Percentiles rank a stretch among this genome's conserved stretches.
phyloP scores from a whole-genome alignment of 768 basidiomycete genomes.

The Gautieria morchelliformis region DNA sequence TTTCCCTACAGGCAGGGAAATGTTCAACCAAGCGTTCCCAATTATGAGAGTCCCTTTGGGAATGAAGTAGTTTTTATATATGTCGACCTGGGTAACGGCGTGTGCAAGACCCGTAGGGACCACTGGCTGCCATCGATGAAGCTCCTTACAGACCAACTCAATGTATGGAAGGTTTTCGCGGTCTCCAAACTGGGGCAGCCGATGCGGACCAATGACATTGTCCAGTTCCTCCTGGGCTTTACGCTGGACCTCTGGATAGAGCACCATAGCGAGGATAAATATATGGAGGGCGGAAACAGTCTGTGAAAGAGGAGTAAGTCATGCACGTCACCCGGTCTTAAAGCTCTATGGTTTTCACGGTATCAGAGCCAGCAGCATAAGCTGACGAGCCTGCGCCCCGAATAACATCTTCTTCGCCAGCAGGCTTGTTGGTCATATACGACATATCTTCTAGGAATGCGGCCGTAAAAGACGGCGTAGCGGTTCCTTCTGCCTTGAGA shows the following conservation, averaged over 20 bases:
- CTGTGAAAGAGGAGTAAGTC: not conserved
- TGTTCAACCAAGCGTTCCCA: not conserved
- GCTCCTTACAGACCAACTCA: constrained; percentile 6
- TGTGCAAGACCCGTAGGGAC: constrained; percentile 7
- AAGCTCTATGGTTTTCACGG: not conserved
- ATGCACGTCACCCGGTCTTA: not conserved
- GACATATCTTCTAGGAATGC: not conserved
- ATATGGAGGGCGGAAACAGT: constrained; percentile 11
- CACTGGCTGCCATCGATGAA: constrained; percentile 7
- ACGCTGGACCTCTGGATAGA: constrained; percentile 10
- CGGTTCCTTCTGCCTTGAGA: constrained; percentile 15
- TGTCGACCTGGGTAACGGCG: not conserved
- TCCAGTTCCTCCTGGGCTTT: constrained; percentile 11
- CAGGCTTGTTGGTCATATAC: not conserved
- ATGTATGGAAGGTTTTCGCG: constrained; percentile 7
- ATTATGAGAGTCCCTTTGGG: not conserved
- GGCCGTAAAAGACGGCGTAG: constrained; percentile 18
- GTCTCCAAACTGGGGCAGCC: constrained; percentile 9
- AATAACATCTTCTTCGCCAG: constrained; percentile 1
- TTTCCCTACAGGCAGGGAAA: not conserved
- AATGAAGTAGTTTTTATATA: not conserved
- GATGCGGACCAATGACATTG: constrained; percentile 4
- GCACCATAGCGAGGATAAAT: constrained; percentile 14
- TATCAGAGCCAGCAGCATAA: constrained; percentile 4
- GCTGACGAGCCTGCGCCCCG: not conserved